phyloP scores from a whole-genome alignment of 306 rosid genomes.

The Canavalia gladiata region DNA sequence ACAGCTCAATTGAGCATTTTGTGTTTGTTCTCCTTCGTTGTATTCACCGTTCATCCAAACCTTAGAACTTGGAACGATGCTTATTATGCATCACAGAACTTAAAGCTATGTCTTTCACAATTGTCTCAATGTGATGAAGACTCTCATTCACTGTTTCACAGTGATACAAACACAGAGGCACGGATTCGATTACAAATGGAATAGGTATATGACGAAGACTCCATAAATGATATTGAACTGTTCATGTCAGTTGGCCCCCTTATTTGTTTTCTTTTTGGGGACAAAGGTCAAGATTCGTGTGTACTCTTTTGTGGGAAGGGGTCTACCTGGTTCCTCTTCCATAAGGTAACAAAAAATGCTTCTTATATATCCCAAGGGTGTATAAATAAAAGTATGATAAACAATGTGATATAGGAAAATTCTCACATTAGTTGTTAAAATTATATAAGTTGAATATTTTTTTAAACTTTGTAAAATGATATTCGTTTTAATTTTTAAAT shows the following conservation, averaged over 20 bases:
- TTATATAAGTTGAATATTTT: no score
- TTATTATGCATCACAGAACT: neutral
- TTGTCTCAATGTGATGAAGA: constrained; percentile 44
- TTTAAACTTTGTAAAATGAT: no score
- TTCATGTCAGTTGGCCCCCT: constrained; percentile 33
- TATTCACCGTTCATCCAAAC: constrained; percentile 15
- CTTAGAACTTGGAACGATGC: constrained; percentile 9
- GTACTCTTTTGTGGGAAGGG: constrained; percentile 8
- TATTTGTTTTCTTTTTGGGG: constrained; percentile 32
- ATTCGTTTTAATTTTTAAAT: no score
- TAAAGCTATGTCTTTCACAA: constrained; percentile 28
- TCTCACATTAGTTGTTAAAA: no score
- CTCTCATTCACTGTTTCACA: constrained; percentile 32
- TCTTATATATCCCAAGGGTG: no score
- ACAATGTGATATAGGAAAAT: no score
- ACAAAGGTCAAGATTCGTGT: constrained; percentile 16
- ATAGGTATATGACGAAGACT: constrained; percentile 29
- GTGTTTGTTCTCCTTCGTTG: constrained; percentile 14
- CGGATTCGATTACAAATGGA: constrained; percentile 47
- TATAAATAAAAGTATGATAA: no score
- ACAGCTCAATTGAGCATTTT: constrained; percentile 32
- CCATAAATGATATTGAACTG: constrained; percentile 30
- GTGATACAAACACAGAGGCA: constrained; percentile 17
- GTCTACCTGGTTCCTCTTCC: neutral
- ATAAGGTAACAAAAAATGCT: neutral